Conservation (phyloP, 2,329 filamentous ascomycete genomes). For the Penicillium italicum region DNA sequence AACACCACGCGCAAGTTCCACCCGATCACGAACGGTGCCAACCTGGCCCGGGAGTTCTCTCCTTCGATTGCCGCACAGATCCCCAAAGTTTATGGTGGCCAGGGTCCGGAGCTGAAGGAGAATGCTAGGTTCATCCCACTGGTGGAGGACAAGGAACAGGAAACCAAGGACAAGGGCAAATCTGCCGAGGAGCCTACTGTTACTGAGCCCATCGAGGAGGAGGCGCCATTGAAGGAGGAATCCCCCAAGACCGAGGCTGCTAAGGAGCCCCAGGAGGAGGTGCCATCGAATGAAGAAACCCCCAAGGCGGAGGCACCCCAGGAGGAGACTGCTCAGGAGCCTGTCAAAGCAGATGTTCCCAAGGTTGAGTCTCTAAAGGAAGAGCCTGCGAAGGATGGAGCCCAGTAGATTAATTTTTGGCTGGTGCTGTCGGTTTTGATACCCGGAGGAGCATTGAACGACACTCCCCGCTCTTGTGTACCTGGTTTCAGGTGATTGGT, state of each 20-base stretch:
- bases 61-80: slow-evolving; percentile 58
- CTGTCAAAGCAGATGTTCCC: slow-evolving; percentile 8
- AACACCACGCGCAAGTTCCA: slow-evolving; percentile 78
- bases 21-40: slow-evolving; percentile 68
- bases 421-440: slow-evolving; percentile 21
- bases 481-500: slow-evolving; percentile 7
- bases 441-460: slow-evolving; percentile 19
- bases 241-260: neutral
- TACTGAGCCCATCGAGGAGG: slow-evolving; percentile 9
- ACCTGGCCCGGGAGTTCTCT: slow-evolving; percentile 60
- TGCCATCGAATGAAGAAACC: neutral
- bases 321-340: slow-evolving; percentile 18
- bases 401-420: slow-evolving; percentile 13
- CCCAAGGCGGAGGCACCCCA: neutral
- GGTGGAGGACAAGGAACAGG: slow-evolving; percentile 22
- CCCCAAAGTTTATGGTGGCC: slow-evolving; percentile 76
- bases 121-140: slow-evolving; percentile 32
- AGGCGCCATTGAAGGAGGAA: slow-evolving; percentile 3
- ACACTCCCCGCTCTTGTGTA: slow-evolving; percentile 17
- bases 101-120: slow-evolving; percentile 52
- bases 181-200: slow-evolving; percentile 3
- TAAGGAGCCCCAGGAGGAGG: slow-evolving; percentile 13
- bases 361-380: slow-evolving; percentile 13
- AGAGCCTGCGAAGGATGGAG: slow-evolving; percentile 14
- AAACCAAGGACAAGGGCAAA: slow-evolving; percentile 4